A percentile compares a stretch with the other conserved stretches of the same genome.
These are phyloP conservation scores for Monosporozyma siamensis DNA, from an alignment of 805 yeast species.

Conservation along the genomic window DNA sequence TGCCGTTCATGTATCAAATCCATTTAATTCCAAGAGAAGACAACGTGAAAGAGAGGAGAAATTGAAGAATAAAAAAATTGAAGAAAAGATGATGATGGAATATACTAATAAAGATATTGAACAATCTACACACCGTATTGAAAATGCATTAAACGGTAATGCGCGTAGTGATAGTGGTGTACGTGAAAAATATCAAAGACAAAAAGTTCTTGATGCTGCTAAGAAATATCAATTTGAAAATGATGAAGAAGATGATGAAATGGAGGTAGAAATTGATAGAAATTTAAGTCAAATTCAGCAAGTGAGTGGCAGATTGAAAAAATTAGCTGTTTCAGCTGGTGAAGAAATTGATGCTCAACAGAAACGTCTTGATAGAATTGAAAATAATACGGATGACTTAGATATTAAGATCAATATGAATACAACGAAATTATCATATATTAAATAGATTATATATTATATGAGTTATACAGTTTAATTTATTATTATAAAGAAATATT, in stretches of 20 bases:
- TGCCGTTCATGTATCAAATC: conserved; percentile 73
- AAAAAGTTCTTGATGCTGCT: conserved; percentile 40
- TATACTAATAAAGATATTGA: conserved; percentile 49
- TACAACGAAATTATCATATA: conserved; percentile 54
- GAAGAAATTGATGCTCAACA: conserved; percentile 77
- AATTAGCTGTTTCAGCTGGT: conserved; percentile 62
- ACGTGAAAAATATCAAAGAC: conserved; percentile 31
- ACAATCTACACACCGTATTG: conserved; percentile 60
- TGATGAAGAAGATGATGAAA: conserved; percentile 86
- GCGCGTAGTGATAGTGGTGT: conserved; percentile 28
- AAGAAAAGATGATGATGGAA: conserved; percentile 55
- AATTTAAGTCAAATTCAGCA: conserved; percentile 72
- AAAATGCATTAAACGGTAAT: conserved; percentile 46
- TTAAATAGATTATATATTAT: conserved; percentile 27
- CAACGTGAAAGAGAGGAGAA: conserved; percentile 64
- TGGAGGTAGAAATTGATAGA: conserved; percentile 78
- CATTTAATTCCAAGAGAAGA: conserved; percentile 76
- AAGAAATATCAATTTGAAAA: conserved; percentile 72
- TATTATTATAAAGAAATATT: background rate
- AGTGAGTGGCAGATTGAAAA: conserved; percentile 60
- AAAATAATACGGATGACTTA: conserved; percentile 73
- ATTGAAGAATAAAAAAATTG: conserved; percentile 50
- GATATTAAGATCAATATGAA: conserved; percentile 79
- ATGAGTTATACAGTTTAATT: too few species aligned
- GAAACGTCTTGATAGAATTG: conserved; percentile 59